Evolutionary conservation across 805 yeast species (phyloP).

Genomic region (Cephaloascus albidus): DNA sequence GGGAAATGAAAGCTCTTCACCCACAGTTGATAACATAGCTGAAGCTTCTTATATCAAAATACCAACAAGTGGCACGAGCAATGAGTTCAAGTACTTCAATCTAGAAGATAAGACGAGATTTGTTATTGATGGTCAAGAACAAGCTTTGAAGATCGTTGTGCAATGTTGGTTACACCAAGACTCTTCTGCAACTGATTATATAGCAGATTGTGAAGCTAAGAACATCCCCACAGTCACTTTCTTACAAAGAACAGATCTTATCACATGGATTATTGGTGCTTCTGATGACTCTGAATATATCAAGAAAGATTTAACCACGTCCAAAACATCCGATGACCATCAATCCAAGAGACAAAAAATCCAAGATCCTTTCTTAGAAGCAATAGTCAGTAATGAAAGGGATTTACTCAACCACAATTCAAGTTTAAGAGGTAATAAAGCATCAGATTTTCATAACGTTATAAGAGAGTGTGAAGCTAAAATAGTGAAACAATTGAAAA

Average conservation of each 20-base stretch:
- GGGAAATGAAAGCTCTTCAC: neutral
- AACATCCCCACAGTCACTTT: constrained; percentile 68
- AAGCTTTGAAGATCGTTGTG: constrained; percentile 49
- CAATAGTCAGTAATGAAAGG: constrained; percentile 37
- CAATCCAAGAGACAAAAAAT: constrained; percentile 13
- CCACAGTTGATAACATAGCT: neutral
- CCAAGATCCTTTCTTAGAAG: constrained; percentile 40
- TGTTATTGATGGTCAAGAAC: constrained; percentile 36
- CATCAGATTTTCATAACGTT: constrained; percentile 58
- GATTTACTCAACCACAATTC: constrained; percentile 50
- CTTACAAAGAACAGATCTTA: constrained; percentile 75
- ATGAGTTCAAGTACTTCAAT: constrained; percentile 11
- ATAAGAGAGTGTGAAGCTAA: constrained; percentile 56
- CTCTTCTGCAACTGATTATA: constrained; percentile 72
- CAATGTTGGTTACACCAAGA: constrained; percentile 77
- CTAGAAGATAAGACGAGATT: constrained; percentile 47
- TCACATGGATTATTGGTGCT: constrained; percentile 72
- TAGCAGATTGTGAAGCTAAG: constrained; percentile 57
- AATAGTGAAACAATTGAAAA: constrained; percentile 42
- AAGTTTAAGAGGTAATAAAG: constrained; percentile 56
- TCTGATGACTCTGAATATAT: constrained; percentile 51
- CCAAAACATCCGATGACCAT: neutral
- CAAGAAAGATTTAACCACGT: constrained; percentile 7
- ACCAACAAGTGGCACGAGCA: neutral
- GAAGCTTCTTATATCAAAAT: neutral